These are phyloP conservation scores for Fraxinus paxiana DNA, from an alignment of 305 asterid species.

Conservation along the genomic window DNA sequence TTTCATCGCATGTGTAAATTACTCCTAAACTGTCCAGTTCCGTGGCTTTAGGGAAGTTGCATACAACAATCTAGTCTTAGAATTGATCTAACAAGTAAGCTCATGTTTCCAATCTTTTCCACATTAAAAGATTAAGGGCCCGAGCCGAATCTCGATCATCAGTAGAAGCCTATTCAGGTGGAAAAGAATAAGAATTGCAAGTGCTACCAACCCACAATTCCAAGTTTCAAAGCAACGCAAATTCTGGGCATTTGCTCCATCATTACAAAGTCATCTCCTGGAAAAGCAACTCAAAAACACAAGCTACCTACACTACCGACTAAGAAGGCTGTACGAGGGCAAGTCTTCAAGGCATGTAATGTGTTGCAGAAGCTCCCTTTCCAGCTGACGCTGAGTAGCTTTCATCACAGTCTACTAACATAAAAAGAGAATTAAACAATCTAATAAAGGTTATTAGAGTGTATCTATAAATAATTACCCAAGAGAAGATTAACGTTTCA, in stretches of 20 bases:
- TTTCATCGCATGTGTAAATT: background rate
- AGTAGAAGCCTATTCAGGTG: background rate
- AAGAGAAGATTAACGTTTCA: background rate
- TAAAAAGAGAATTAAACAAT: background rate
- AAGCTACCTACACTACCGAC: constrained; percentile 30
- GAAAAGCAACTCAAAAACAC: background rate
- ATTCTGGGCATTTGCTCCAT: background rate
- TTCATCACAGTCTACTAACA: constrained; percentile 79
- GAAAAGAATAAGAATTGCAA: background rate
- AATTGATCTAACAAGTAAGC: background rate
- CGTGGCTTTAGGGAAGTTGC: background rate
- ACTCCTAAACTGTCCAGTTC: background rate
- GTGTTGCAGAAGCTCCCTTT: constrained; percentile 85
- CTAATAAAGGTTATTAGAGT: background rate
- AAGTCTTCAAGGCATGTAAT: constrained; percentile 75
- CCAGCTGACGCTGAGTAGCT: constrained; percentile 92
- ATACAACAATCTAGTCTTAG: background rate
- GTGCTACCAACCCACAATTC: background rate
- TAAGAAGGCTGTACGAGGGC: constrained; percentile 83
- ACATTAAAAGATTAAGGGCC: background rate
- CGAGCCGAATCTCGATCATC: background rate
- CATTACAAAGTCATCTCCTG: background rate
- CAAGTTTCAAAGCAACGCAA: background rate
- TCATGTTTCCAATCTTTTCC: background rate
- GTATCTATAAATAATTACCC: background rate